Base-by-base conservation (phyloP, 805 yeast species). In the Saturnispora galanensis region DNA sequence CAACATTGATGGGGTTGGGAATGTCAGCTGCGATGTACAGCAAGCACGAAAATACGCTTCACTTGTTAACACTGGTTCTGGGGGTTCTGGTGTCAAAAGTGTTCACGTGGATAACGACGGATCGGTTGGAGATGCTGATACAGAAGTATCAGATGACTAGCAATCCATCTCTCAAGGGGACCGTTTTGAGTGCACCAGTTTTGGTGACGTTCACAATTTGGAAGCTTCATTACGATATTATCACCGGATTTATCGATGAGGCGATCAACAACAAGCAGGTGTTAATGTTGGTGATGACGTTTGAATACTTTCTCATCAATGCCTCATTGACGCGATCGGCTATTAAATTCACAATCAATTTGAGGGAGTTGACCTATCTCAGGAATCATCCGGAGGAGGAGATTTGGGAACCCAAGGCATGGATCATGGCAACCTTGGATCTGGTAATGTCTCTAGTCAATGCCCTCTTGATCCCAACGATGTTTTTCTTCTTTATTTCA, bases 371-470 rank as follows among this genome's bases (percentile, higher is more conserved):
- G 36, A 52, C 60, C 11, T 76, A 74, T 54, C 60, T 81, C 32
- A 53, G 57, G 6, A 49, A 42, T 4, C 56, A 70, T 47, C 71
- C 68, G 9, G 64, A 60, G 2, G 81, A 75, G 13, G 94, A 81
- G 33, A 79, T 74, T 29, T 81, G 95, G 89, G 95, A 88, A 54
- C 67, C 70, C 34, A 82, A 85, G 60, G 69, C 76, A 7, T 64
- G 76, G 57, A 73, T 73, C 49, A 67, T 76, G 49, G 80, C 84
- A 53, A 55, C 71, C 4, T 3, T 37, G 18, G 47, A 47, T 29
- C 64, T 84, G 15, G 81, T 81, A 39, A 66, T 82, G 2, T 45
- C 62, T 5, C 68, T 80, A 9, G 10, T 36, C 2, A 42, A 38
- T 26, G 41, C 44, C 30, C 21, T 48, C 10, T 39, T 43, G 18